Base-by-base conservation (phyloP, 176 grass and related monocot genomes). In the Aegilops longissima region DNA sequence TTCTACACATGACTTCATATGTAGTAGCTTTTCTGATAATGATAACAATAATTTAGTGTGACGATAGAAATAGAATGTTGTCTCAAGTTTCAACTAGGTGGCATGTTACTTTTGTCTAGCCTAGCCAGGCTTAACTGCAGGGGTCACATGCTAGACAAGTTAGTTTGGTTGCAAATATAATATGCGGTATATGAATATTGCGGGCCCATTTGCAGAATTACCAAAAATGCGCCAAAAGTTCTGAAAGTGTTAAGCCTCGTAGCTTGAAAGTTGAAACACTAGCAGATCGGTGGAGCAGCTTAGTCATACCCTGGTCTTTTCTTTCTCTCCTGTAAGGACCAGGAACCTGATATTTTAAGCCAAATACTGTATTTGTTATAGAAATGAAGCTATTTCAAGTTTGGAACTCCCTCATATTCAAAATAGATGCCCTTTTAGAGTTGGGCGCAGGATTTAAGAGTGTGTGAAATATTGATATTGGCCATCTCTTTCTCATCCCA, bases 231-330 rank as follows among this genome's bases (percentile, higher is more conserved):
- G 0, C 5, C 79, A 14, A 49, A 68, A 67, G 59, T 80, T 67
- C 25, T 49, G n/a, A n/a, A 47, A 47, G n/a, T 42, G 12, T 45
- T 49, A 12, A 74, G 11, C 71, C 44, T 74, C 24, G 6, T 74
- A 24, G 40, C 40, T 74, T 45, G 71, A 74, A 74, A 67, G 38
- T 67, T 66, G 79, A 81, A 81, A 34, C 25, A 82, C 12, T 71
- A 68, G 5, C 56, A 69, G 12, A 82, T 71, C 17, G 20, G 70
- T 68, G 30, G 44, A 82, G 4, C 5, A 70, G n/a, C 29, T 52
- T 70, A 82, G 65, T 52, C 65, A 3, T 66, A 81, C 61, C 44
- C 13, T 64, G 3, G 5, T 79, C 17, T 79, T 61, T 24, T 45
- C 23, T 23, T 38, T 79, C 61, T 79, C 35, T 79, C 34, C 34